phyloP scores from a whole-genome alignment of 208 protist species.

The Acanthamoeba quina region DNA sequence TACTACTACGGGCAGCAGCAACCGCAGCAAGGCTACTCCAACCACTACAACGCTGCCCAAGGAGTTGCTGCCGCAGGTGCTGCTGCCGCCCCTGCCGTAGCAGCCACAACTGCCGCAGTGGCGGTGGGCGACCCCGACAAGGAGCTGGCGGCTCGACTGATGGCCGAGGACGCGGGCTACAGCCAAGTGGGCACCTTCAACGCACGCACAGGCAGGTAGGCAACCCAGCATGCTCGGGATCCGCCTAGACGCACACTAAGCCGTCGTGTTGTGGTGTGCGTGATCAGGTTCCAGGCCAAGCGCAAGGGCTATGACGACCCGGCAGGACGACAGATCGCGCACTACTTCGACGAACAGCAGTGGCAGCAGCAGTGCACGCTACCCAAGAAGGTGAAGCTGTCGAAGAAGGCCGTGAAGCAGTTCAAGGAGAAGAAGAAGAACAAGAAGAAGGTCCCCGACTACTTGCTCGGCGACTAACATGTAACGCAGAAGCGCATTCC shows the following conservation, averaged over 20 bases:
- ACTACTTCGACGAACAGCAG: conserved; percentile 69
- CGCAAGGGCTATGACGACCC: conserved; percentile 7
- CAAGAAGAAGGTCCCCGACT: conserved; percentile 59
- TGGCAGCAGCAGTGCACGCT: conserved; percentile 54
- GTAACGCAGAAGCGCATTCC: neutral
- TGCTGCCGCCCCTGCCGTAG: neutral
- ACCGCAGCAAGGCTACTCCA: neutral
- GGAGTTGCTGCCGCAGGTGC: neutral
- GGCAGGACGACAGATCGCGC: conserved; percentile 60
- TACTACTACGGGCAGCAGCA: neutral
- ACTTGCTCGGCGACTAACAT: conserved; percentile 20
- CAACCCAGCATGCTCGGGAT: neutral
- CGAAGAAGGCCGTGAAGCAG: conserved; percentile 14
- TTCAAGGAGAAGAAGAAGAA: conserved; percentile 70
- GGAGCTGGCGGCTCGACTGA: conserved; percentile 49
- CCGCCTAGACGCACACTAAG: neutral
- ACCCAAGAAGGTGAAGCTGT: conserved; percentile 45
- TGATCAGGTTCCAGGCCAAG: conserved; percentile 39
- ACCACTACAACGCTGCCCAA: neutral
- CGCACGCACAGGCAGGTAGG: conserved; percentile 45
- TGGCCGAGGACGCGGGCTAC: conserved; percentile 46
- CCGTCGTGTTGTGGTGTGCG: neutral
- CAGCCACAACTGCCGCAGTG: neutral
- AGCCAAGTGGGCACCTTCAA: conserved; percentile 66
- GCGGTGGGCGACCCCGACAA: neutral